Evolutionary conservation across 805 yeast genomes (phyloP).

Genomic region (Priceomyces haplophilus): DNA sequence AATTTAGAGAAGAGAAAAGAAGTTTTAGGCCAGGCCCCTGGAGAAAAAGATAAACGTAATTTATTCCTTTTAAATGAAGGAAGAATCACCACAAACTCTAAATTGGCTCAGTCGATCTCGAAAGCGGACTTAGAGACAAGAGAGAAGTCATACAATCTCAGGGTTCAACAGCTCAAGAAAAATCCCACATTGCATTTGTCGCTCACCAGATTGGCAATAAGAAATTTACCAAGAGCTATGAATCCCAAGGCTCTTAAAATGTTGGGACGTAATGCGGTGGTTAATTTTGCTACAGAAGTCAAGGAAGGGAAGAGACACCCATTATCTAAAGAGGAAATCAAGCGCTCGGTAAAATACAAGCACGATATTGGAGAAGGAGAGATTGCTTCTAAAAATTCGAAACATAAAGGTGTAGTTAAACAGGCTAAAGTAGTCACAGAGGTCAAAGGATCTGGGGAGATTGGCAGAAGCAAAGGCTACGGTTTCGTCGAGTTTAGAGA

Average conservation of each 20-base stretch:
- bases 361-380: constrained; percentile 32
- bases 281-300: constrained; percentile 89
- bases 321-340: constrained; percentile 81
- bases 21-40: constrained; percentile 73
- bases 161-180: constrained; percentile 86
- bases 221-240: constrained; percentile 93
- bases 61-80: constrained; percentile 90
- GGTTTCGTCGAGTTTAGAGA: constrained; percentile 93
- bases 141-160: constrained; percentile 78
- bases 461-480: constrained; percentile 93
- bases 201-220: constrained; percentile 89
- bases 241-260: constrained; percentile 85
- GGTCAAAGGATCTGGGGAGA: constrained; percentile 80
- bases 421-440: constrained; percentile 94
- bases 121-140: constrained; percentile 79
- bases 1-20: constrained; percentile 73
- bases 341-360: constrained; percentile 72
- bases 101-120: constrained; percentile 66
- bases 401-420: constrained; percentile 84
- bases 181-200: constrained; percentile 91
- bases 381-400: constrained; percentile 54
- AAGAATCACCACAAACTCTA: constrained; percentile 76
- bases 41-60: constrained; percentile 79
- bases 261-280: constrained; percentile 90
- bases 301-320: constrained; percentile 73